phyloP scores from a whole-genome alignment of 805 yeast genomes.

The Cyberlindnera meyerae region DNA sequence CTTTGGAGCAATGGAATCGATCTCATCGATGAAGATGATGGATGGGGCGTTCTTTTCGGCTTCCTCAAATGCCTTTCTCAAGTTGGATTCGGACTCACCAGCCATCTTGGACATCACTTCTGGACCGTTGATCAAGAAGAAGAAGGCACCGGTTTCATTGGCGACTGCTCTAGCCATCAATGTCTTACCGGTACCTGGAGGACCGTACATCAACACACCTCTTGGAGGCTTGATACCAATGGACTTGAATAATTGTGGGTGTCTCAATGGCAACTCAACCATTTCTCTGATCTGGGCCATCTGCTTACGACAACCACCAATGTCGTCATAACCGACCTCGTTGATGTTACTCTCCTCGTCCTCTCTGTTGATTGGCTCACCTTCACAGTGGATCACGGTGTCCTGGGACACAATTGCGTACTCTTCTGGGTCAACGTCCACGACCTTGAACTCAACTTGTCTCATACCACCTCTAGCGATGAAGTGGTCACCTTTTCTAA shows the following conservation, averaged over 20 bases:
- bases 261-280: conserved; percentile 96
- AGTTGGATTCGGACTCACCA: conserved; percentile 95
- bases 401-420: conserved; percentile 98
- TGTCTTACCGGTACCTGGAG: conserved; percentile 99
- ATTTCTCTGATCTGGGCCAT: conserved; percentile 99
- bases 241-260: conserved; percentile 95
- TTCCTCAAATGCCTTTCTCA: conserved; percentile 97
- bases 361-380: conserved; percentile 97
- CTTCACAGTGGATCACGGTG: conserved; percentile 96
- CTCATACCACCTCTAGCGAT: conserved; percentile 99
- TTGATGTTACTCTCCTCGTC: conserved; percentile 95
- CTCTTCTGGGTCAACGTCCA: conserved; percentile 96
- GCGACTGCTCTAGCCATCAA: conserved; percentile 99
- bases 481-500: conserved; percentile 94
- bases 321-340: conserved; percentile 98
- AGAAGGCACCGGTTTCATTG: conserved; percentile 98
- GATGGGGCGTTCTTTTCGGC: conserved; percentile 99
- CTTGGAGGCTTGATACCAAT: conserved; percentile 99
- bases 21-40: conserved; percentile 96
- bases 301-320: conserved; percentile 98
- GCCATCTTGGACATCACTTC: conserved; percentile 99
- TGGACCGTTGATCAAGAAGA: conserved; percentile 97
- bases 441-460: conserved; percentile 97
- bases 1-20: conserved; percentile 98
- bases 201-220: conserved; percentile 97